Conservation (phyloP, 2,329 filamentous ascomycete genomes). For the Cladosporium sp. region DNA sequence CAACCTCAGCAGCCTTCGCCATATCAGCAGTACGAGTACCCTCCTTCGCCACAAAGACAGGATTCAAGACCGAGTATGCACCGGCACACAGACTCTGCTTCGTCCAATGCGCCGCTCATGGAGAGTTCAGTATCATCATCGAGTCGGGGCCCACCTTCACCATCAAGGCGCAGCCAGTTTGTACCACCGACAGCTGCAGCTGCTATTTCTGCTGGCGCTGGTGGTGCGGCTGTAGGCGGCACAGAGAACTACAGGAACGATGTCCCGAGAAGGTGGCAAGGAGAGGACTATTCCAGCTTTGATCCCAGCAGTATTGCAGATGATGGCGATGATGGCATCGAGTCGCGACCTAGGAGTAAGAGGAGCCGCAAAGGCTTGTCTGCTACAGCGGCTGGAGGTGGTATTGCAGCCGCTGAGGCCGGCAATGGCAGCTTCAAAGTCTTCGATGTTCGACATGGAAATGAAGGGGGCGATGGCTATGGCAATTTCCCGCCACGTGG, state of each 20-base stretch:
- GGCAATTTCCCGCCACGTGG: conserved; percentile 41
- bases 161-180: conserved; percentile 19
- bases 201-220: conserved; percentile 21
- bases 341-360: conserved; percentile 43
- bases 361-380: conserved; percentile 29
- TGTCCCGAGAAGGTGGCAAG: conserved; percentile 21
- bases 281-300: conserved; percentile 44
- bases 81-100: conserved; percentile 29
- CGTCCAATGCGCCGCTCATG: conserved; percentile 33
- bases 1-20: conserved; percentile 20
- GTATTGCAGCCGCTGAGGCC: conserved; percentile 28
- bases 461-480: conserved; percentile 45
- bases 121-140: conserved; percentile 19
- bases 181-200: conserved; percentile 19
- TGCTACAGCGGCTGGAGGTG: conserved; percentile 44
- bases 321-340: conserved; percentile 85
- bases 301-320: conserved; percentile 87
- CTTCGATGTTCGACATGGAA: conserved; percentile 51
- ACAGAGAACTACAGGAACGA: conserved; percentile 25
- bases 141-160: conserved; percentile 10
- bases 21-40: conserved; percentile 14
- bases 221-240: conserved; percentile 6
- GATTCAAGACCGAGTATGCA: conserved; percentile 21
- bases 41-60: background rate
- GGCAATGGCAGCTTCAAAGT: conserved; percentile 26